Evolutionary conservation across 2,329 filamentous ascomycete species (phyloP).

Genomic region (Fusarium liriodendri): DNA sequence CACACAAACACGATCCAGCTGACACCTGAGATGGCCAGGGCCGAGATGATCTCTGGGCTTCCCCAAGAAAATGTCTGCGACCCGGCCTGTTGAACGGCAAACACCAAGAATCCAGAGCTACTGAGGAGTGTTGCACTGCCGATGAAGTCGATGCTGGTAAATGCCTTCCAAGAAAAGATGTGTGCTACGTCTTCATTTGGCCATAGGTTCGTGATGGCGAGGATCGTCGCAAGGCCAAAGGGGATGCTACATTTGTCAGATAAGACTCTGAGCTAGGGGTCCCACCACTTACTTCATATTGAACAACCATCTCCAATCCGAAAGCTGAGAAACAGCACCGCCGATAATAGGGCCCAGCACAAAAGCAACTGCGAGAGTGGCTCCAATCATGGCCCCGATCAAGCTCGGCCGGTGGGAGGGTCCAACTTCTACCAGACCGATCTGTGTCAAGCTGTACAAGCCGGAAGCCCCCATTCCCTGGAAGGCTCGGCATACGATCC

Average conservation of each 20-base stretch:
- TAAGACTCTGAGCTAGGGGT: not conserved
- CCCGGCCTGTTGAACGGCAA: constrained; percentile 67
- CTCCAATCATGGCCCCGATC: constrained; percentile 66
- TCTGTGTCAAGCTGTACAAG: constrained; percentile 69
- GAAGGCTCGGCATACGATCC: constrained; percentile 68
- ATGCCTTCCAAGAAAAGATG: constrained; percentile 54
- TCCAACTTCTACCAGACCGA: constrained; percentile 67
- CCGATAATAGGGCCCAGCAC: constrained; percentile 69
- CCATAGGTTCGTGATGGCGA: constrained; percentile 60
- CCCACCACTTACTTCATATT: constrained; percentile 65
- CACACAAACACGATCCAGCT: constrained; percentile 61
- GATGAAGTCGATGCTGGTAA: constrained; percentile 63
- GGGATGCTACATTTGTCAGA: constrained; percentile 56
- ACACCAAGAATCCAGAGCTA: constrained; percentile 65
- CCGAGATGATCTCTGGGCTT: constrained; percentile 61
- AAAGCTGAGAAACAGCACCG: constrained; percentile 64
- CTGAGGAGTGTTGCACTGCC: constrained; percentile 62
- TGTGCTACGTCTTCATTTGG: constrained; percentile 51
- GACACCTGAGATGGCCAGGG: constrained; percentile 59
- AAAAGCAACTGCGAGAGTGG: constrained; percentile 67
- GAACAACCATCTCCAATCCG: constrained; percentile 70
- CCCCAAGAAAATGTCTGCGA: constrained; percentile 64
- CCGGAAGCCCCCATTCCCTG: constrained; percentile 72
- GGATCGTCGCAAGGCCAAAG: constrained; percentile 59
- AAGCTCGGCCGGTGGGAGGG: constrained; percentile 63